Percentiles rank a stretch among this genome's conserved stretches.
Conservation (phyloP, 345 rosid genomes). For the Zanthoxylum bungeanum region DNA sequence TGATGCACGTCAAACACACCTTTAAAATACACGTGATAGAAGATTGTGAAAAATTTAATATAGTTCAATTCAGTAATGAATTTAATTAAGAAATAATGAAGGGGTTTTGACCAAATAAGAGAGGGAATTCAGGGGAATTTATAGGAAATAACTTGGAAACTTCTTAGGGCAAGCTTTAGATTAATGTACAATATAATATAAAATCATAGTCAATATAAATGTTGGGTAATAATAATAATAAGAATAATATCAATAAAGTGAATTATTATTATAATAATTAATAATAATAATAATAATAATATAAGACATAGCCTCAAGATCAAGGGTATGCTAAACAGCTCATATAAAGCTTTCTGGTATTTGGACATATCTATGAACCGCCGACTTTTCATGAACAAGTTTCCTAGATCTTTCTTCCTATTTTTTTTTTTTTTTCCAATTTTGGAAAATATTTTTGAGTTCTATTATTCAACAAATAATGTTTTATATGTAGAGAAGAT, state of each 20-base stretch:
- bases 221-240: background rate
- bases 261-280: background rate
- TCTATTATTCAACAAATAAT: background rate
- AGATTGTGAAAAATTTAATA: too few relatives aligned
- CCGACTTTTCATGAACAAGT: constrained; percentile 7
- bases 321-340: constrained; percentile 2
- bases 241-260: background rate
- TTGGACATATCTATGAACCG: constrained; percentile 1
- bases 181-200: background rate
- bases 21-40: too few relatives aligned
- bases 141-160: background rate
- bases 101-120: background rate
- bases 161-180: background rate
- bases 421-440: background rate
- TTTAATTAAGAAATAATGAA: background rate
- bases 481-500: too few relatives aligned
- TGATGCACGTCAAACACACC: too few relatives aligned
- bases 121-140: background rate
- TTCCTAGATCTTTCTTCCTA: background rate
- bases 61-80: too few relatives aligned
- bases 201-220: background rate
- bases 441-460: background rate
- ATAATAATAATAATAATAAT: background rate
- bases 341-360: background rate
- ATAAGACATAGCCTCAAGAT: too few relatives aligned